These are phyloP conservation scores for Blepharisma undulans DNA, from an alignment of 169 alveolate species.

Conservation along the genomic window DNA sequence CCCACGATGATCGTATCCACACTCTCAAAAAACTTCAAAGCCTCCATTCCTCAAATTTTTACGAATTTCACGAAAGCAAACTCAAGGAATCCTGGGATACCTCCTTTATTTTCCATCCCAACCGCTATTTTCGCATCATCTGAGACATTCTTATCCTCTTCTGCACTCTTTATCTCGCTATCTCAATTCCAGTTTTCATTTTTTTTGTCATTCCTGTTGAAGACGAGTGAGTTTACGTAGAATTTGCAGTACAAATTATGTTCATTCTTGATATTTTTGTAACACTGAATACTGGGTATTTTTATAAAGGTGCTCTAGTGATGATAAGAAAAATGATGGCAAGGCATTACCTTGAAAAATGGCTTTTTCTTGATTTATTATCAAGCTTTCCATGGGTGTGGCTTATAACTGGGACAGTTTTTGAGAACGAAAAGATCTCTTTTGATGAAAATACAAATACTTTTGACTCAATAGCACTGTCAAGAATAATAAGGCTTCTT, in stretches of 20 bases:
- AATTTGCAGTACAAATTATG: slow-evolving; percentile 48
- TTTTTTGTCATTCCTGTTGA: slow-evolving; percentile 43
- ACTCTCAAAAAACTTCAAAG: neutral
- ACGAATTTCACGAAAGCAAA: neutral
- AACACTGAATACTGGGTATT: slow-evolving; percentile 57
- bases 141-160: slow-evolving; percentile 37
- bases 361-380: slow-evolving; percentile 54
- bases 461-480: slow-evolving; percentile 11
- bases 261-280: slow-evolving; percentile 56
- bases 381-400: slow-evolving; percentile 52
- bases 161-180: slow-evolving; percentile 41
- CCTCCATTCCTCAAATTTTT: neutral
- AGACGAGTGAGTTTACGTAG: slow-evolving; percentile 25
- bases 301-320: slow-evolving; percentile 53
- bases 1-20: neutral
- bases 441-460: neutral
- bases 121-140: neutral
- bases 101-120: slow-evolving; percentile 33
- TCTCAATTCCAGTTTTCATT: slow-evolving; percentile 49
- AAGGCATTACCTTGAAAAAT: slow-evolving; percentile 44
- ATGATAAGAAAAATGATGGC: slow-evolving; percentile 47
- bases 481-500: slow-evolving; percentile 44
- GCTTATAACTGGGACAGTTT: neutral
- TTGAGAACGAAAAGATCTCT: neutral
- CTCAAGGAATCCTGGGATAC: neutral